Evolutionary conservation across 345 rosid species (phyloP), one percentile per base, ranked within the genome.

Genomic region (Ceriops tagal): DNA sequence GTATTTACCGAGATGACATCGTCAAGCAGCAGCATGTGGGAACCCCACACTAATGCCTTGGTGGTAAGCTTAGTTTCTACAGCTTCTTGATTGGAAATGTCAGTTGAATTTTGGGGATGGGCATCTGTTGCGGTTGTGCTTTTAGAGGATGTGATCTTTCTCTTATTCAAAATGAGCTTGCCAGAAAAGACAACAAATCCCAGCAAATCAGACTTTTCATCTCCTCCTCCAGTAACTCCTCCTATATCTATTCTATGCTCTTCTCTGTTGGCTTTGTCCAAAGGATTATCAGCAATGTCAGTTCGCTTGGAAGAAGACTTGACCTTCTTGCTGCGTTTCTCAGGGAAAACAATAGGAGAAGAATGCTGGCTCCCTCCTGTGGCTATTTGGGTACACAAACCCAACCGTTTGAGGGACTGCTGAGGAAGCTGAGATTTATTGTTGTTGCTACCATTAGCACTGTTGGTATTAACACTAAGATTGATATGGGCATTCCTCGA

Each of bases 191-290:
- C 88, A 69, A 81, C 80, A 78, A 75, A 87, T 21, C 97, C 96
- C 71, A 95, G 80, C 76, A 95, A 83, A 89, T 90, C 91, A 20
- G 90, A 88, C 71, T 88, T 95, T 75, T 95, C 99, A 73, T 95
- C 97, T 5, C 92, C 97, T 61, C 85, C 93, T 16, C 80, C 89
- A 6, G 58, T 59, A 18, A 26, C 73, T 30, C 53, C 65, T 43
- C 71, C 63, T 10, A 90, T 84, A 77, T 92, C 98, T 61, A 95
- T 86, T 71, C 87, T 59, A 65, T 78, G 90, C 70, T 95, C 95
- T 26, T 84, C 87, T 58, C 64, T 58, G 75, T 85, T 85, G 2
- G 81, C 72, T 65, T 86, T 80, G 59, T 82, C 79, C 65, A 78
- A 69, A 0, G 81, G 81, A 77, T 85, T 80, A 66, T 70, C 86